phyloP scores from a whole-genome alignment of 139 green algal species.

The Coccomyxa sp. region DNA sequence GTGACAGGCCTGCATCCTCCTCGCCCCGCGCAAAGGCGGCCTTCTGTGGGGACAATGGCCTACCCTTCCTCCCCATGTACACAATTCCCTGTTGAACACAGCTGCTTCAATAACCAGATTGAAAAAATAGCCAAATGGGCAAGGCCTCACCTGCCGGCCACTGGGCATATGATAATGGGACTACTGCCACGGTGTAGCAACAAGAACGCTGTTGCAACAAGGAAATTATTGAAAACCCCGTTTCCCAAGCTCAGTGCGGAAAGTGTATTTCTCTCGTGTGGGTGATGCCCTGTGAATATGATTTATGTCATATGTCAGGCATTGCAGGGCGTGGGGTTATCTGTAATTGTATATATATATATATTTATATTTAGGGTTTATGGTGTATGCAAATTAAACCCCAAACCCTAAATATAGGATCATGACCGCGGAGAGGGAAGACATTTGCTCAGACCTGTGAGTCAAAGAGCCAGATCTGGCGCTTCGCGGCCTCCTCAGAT shows the following conservation, averaged over 20 bases:
- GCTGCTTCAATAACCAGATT: too few species aligned
- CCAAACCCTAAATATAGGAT: too few species aligned
- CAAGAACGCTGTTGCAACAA: too few species aligned
- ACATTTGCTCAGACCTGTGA: conserved; percentile 10
- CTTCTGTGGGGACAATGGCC: conserved; percentile 28
- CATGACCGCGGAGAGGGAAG: too few species aligned
- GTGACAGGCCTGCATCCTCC: not conserved
- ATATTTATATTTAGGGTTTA: too few species aligned
- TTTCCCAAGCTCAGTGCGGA: not conserved
- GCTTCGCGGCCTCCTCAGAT: conserved; percentile 10
- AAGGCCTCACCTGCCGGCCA: not conserved
- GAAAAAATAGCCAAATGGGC: not conserved
- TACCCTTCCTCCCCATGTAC: conserved; percentile 13
- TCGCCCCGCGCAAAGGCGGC: conserved; percentile 30
- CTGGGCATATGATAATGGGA: too few species aligned
- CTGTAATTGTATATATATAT: too few species aligned
- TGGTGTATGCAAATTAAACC: too few species aligned
- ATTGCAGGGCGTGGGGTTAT: not conserved
- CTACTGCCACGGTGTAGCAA: too few species aligned
- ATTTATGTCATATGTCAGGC: not conserved
- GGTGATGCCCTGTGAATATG: not conserved
- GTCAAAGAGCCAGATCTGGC: conserved; percentile 32
- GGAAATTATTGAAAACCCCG: not conserved
- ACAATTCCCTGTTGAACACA: conserved; percentile 9
- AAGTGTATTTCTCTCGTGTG: not conserved